Percentiles rank a stretch among this genome's conserved stretches.
Conservation (phyloP, 768 basidiomycete species). For the Phaffia tasmanica region DNA sequence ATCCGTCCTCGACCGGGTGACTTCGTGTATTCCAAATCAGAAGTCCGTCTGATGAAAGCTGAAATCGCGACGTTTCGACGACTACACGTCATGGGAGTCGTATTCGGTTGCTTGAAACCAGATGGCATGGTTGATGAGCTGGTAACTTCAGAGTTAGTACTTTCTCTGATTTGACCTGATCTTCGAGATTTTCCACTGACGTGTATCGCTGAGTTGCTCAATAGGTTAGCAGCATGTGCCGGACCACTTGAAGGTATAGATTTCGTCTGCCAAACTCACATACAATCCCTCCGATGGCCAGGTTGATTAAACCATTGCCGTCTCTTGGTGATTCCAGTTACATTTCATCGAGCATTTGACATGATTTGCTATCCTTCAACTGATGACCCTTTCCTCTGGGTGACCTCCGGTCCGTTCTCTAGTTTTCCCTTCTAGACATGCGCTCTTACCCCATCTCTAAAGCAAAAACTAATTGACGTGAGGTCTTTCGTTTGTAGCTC, state of each 20-base stretch:
- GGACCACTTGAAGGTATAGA: conserved; percentile 51
- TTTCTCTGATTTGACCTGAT: neutral
- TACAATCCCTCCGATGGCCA: neutral
- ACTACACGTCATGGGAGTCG: conserved; percentile 44
- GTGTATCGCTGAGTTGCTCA: conserved; percentile 6
- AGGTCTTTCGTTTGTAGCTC: too few relatives aligned
- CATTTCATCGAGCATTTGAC: conserved; percentile 70
- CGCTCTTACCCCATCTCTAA: too few relatives aligned
- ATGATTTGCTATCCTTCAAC: conserved; percentile 47
- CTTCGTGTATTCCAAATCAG: conserved; percentile 58
- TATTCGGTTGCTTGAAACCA: conserved; percentile 25
- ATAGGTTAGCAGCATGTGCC: conserved; percentile 51
- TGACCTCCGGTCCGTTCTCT: conserved; percentile 38
- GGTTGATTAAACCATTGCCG: neutral
- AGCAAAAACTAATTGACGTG: too few relatives aligned
- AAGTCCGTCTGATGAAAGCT: conserved; percentile 61
- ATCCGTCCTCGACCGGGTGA: conserved; percentile 68
- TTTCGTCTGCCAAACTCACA: neutral
- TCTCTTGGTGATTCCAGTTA: conserved; percentile 43
- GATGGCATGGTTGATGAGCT: conserved; percentile 45
- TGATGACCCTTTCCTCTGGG: conserved; percentile 32
- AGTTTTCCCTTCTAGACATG: too few relatives aligned
- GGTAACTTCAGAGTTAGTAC: conserved; percentile 47
- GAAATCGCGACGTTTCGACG: conserved; percentile 57
- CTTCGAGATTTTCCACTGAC: neutral